A percentile compares a stretch with the other conserved stretches of the same genome.
Evolutionary conservation across 208 protist species (phyloP).

Genomic region (Vickermania ingenoplastis): DNA sequence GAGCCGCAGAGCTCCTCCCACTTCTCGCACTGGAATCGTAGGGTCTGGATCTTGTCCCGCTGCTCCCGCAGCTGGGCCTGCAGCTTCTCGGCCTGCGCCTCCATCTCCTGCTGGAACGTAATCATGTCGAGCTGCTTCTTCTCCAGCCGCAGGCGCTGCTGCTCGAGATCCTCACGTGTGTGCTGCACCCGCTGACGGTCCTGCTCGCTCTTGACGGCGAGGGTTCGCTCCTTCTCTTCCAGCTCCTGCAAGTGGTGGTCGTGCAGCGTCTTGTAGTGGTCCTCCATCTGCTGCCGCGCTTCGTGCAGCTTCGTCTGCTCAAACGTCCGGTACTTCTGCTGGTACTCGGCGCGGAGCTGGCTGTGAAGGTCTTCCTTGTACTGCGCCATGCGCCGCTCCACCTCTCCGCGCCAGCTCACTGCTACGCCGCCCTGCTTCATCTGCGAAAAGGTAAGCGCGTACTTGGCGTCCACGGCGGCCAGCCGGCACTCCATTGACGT

Average conservation of each 20-base stretch:
- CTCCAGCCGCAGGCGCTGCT: slow-evolving; percentile 48
- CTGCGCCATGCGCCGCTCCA: slow-evolving; percentile 64
- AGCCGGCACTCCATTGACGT: slow-evolving; percentile 73
- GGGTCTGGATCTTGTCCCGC: slow-evolving; percentile 32
- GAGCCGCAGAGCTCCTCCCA: slow-evolving; percentile 71
- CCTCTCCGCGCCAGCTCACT: slow-evolving; percentile 34
- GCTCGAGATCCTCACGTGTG: slow-evolving; percentile 51
- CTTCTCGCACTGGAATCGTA: slow-evolving; percentile 40
- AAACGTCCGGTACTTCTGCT: slow-evolving; percentile 59
- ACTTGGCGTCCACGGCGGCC: slow-evolving; percentile 79
- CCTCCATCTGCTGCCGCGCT: slow-evolving; percentile 35
- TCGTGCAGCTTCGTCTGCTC: slow-evolving; percentile 46
- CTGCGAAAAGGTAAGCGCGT: slow-evolving; percentile 68
- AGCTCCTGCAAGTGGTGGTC: slow-evolving; percentile 62
- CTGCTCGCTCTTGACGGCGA: slow-evolving; percentile 41
- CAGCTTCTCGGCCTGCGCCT: slow-evolving; percentile 7
- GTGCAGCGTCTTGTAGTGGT: slow-evolving; percentile 33
- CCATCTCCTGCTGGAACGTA: slow-evolving; percentile 33
- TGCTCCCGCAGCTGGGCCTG: slow-evolving; percentile 20
- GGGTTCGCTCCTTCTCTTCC: slow-evolving; percentile 39
- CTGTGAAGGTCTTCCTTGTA: slow-evolving; percentile 63
- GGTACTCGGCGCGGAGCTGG: slow-evolving; percentile 63
- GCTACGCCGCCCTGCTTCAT: slow-evolving; percentile 17
- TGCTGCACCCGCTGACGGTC: slow-evolving; percentile 50
- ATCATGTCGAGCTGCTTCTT: slow-evolving; percentile 36